Conservation (phyloP, 176 grass and related monocot species). For the Areca catechu region DNA sequence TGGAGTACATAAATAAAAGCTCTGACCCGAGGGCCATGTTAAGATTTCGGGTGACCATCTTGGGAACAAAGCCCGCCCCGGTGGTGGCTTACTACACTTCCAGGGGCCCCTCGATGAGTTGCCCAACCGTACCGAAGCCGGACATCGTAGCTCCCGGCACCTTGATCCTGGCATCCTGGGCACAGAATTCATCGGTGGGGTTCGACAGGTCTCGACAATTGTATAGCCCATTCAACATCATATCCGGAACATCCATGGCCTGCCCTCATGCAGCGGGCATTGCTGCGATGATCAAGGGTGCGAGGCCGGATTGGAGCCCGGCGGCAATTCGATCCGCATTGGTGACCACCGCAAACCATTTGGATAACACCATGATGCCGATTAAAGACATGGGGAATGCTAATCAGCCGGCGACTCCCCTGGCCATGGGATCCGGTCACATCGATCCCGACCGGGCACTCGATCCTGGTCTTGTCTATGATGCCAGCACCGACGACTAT, state of each 20-base stretch:
- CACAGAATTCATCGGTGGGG: background rate
- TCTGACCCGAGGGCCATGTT: background rate
- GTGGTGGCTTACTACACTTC: constrained; percentile 38
- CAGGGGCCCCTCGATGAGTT: constrained; percentile 37
- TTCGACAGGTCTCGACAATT: constrained; percentile 16
- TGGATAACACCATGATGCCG: constrained; percentile 33
- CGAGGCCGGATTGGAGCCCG: constrained; percentile 40
- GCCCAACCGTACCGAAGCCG: constrained; percentile 47
- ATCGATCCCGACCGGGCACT: constrained; percentile 60
- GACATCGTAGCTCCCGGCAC: constrained; percentile 51
- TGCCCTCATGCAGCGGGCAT: constrained; percentile 62
- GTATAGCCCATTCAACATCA: constrained; percentile 19
- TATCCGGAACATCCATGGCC: constrained; percentile 59
- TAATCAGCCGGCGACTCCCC: constrained; percentile 23
- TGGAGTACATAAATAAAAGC: constrained; percentile 6
- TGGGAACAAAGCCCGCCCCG: constrained; percentile 31
- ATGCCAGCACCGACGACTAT: constrained; percentile 46
- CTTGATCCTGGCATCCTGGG: constrained; percentile 30
- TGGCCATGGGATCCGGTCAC: constrained; percentile 58
- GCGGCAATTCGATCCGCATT: constrained; percentile 74
- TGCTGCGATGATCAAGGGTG: constrained; percentile 42
- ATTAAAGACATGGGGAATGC: constrained; percentile 31
- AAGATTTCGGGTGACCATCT: constrained; percentile 27
- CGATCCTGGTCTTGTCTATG: constrained; percentile 62
- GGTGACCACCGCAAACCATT: constrained; percentile 49